Percentiles rank a stretch among this genome's conserved stretches.
Conservation (phyloP, 805 yeast species). For the Peterozyma xylosa region DNA sequence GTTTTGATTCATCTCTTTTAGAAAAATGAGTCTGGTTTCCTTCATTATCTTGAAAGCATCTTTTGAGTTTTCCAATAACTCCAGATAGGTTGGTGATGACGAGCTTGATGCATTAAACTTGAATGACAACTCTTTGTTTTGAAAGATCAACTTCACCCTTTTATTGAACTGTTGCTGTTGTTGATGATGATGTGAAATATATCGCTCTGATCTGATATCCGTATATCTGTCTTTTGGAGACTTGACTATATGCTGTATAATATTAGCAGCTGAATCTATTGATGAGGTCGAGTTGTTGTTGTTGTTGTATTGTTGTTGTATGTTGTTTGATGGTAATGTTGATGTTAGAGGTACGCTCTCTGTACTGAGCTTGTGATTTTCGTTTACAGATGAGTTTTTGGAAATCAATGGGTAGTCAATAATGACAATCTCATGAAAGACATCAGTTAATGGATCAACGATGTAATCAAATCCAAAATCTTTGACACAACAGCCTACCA, state of each 20-base stretch:
- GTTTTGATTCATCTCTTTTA: not conserved
- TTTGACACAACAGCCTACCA: conserved; percentile 63
- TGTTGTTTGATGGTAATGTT: not conserved
- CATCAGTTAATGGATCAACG: conserved; percentile 59
- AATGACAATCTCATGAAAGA: conserved; percentile 52
- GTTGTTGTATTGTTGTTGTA: not conserved
- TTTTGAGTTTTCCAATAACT: conserved; percentile 71
- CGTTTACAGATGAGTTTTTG: conserved; percentile 17
- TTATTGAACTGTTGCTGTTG: conserved; percentile 25
- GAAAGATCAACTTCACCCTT: conserved; percentile 41
- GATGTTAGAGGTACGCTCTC: conserved; percentile 3
- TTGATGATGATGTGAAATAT: conserved; percentile 8
- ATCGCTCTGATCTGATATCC: not conserved
- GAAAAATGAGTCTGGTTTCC: conserved; percentile 9
- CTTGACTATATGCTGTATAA: not conserved
- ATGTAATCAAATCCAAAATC: conserved; percentile 76
- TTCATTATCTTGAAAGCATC: conserved; percentile 55
- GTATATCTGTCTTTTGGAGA: not conserved
- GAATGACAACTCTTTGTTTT: conserved; percentile 51
- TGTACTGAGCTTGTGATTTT: conserved; percentile 1
- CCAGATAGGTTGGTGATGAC: conserved; percentile 75
- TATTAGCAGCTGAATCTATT: not conserved
- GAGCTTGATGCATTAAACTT: conserved; percentile 55
- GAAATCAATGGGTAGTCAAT: conserved; percentile 60
- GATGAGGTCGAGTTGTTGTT: not conserved